Percentiles rank a stretch among this genome's conserved stretches.
Conservation (phyloP, 768 basidiomycete genomes). For the Calocybe indica region DNA sequence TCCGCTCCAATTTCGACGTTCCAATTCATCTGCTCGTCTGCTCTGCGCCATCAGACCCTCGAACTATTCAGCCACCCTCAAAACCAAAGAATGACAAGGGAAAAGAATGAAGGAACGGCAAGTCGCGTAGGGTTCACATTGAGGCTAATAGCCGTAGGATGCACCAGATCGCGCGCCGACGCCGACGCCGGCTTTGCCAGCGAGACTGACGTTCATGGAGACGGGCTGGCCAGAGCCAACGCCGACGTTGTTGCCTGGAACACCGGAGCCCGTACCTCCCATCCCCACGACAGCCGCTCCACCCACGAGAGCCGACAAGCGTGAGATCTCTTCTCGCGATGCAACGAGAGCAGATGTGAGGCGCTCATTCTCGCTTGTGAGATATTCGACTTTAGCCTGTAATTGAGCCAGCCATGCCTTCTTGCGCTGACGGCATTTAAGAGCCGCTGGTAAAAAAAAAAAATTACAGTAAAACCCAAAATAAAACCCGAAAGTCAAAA, state of each 20-base stretch:
- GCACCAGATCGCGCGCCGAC: too few relatives aligned
- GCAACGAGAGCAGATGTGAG: conserved; percentile 81
- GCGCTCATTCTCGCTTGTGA: conserved; percentile 92
- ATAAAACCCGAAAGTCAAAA: background rate
- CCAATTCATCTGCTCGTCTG: too few relatives aligned
- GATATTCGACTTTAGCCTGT: conserved; percentile 89
- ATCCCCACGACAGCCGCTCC: conserved; percentile 48
- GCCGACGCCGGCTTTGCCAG: conserved; percentile 18
- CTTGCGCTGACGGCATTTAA: conserved; percentile 98
- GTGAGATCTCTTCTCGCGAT: conserved; percentile 87
- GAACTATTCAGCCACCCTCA: too few relatives aligned
- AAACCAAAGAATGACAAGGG: too few relatives aligned
- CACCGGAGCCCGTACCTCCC: conserved; percentile 16
- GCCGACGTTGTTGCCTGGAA: conserved; percentile 16
- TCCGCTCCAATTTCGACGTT: too few relatives aligned
- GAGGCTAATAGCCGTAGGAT: too few relatives aligned
- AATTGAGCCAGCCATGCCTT: conserved; percentile 95
- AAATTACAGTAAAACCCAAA: conserved; percentile 3
- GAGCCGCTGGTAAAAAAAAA: conserved; percentile 57
- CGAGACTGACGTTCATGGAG: conserved; percentile 39
- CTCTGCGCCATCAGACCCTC: too few relatives aligned
- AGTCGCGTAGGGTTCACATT: too few relatives aligned
- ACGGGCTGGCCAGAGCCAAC: conserved; percentile 32
- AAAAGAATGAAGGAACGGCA: too few relatives aligned
- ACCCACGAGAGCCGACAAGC: conserved; percentile 70